phyloP scores from a whole-genome alignment of 345 rosid species.

The Limnanthes douglasii region DNA sequence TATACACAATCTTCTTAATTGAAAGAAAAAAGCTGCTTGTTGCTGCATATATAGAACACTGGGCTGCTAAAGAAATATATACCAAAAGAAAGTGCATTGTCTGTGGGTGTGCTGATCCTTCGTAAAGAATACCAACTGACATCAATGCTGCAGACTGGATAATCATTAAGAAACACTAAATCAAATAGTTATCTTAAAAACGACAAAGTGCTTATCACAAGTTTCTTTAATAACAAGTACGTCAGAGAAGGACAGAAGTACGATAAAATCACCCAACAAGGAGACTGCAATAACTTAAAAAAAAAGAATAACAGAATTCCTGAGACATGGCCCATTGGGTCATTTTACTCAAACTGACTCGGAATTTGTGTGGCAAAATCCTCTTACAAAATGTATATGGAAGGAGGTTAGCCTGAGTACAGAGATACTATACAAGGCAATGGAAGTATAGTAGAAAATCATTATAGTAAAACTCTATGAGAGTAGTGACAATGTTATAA shows the following conservation, averaged over 20 bases:
- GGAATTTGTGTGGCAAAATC: too few relatives aligned
- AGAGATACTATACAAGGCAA: background rate
- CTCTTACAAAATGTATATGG: too few relatives aligned
- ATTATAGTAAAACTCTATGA: background rate
- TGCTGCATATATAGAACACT: too few relatives aligned
- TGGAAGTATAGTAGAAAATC: background rate
- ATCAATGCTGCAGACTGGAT: slow-evolving; percentile 82
- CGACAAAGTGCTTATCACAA: slow-evolving; percentile 2
- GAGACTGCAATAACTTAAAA: background rate
- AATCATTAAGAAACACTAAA: slow-evolving; percentile 14
- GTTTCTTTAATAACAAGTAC: slow-evolving; percentile 3
- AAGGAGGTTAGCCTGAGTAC: too few relatives aligned
- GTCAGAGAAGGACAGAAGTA: background rate
- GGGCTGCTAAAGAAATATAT: slow-evolving; percentile 3
- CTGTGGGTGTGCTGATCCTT: slow-evolving; percentile 89
- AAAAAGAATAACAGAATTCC: slow-evolving; percentile 1
- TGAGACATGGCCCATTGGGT: too few relatives aligned
- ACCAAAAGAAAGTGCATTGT: slow-evolving; percentile 87
- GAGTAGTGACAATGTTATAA: background rate
- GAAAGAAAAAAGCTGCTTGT: too few relatives aligned
- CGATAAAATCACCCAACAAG: background rate
- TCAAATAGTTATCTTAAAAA: slow-evolving; percentile 8
- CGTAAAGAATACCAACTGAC: slow-evolving; percentile 84
- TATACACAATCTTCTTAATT: too few relatives aligned
- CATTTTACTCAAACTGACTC: too few relatives aligned